These are phyloP conservation scores for Luffa aegyptiaca DNA, from an alignment of 306 rosid genomes.

Conservation along the genomic window DNA sequence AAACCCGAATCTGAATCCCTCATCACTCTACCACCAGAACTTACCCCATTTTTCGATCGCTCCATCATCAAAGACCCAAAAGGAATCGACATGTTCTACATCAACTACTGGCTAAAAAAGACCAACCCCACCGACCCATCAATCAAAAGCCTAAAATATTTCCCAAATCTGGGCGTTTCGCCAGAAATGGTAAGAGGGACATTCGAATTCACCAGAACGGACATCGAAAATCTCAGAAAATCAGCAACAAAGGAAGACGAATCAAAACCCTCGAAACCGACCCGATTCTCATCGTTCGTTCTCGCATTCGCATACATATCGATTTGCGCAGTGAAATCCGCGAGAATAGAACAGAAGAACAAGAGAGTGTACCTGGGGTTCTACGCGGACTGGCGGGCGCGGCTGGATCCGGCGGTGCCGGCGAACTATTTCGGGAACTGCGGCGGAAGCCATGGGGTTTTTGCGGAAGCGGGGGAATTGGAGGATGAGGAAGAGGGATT, in stretches of 20 bases:
- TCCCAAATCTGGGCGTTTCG: constrained; percentile 2
- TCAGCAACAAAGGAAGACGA: not conserved
- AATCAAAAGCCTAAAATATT: constrained; percentile 15
- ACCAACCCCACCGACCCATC: constrained; percentile 12
- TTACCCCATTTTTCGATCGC: constrained; percentile 37
- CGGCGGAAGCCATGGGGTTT: not conserved
- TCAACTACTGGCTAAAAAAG: not conserved
- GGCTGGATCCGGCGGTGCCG: constrained; percentile 16
- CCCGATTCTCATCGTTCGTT: constrained; percentile 26
- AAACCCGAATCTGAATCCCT: not conserved
- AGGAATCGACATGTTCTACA: constrained; percentile 1
- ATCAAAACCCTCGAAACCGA: not conserved
- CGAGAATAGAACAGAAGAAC: not conserved
- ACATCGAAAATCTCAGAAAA: constrained; percentile 8
- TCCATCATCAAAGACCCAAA: constrained; percentile 17
- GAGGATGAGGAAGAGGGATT: constrained; percentile 15
- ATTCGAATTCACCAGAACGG: constrained; percentile 17
- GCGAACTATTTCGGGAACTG: constrained; percentile 44
- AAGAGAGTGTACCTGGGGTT: not conserved
- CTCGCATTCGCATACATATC: constrained; percentile 20
- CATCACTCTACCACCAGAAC: constrained; percentile 4
- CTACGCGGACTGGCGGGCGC: constrained; percentile 20
- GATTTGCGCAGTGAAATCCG: constrained; percentile 24
- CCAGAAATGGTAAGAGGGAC: constrained; percentile 21
- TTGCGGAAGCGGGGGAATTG: not conserved